Evolutionary conservation across 495 filamentous ascomycete genomes (phyloP).

Genomic region (Daldinia bambusicola): DNA sequence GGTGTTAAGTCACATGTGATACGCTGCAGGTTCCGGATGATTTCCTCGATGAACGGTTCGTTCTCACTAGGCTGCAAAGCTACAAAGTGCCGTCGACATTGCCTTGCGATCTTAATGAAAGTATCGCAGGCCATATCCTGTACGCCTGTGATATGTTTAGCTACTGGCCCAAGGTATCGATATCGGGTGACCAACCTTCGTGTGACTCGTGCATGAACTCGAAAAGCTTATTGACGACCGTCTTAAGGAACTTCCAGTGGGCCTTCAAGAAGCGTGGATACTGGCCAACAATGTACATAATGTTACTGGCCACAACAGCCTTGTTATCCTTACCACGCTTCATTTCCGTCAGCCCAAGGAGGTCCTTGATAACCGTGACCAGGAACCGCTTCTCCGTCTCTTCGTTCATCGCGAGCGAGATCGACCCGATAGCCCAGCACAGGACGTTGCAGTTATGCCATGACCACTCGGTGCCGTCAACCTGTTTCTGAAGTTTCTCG

Average conservation of each 20-base stretch:
- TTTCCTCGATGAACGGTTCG: conserved; percentile 98
- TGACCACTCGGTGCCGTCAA: conserved; percentile 96
- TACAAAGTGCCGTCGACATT: conserved; percentile 97
- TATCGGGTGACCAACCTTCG: conserved; percentile 71
- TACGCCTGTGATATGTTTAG: conserved; percentile 69
- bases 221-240: conserved; percentile 99
- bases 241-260: conserved; percentile 99
- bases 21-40: conserved; percentile 91
- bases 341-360: conserved; percentile 98
- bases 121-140: conserved; percentile 99
- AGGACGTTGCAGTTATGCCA: conserved; percentile 99
- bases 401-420: conserved; percentile 98
- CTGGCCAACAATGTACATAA: conserved; percentile 99
- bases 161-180: not conserved
- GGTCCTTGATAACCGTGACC: conserved; percentile 97
- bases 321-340: conserved; percentile 99
- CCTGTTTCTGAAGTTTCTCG: conserved; percentile 93
- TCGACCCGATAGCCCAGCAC: conserved; percentile 99
- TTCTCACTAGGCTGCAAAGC: conserved; percentile 92
- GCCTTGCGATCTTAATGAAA: conserved; percentile 99
- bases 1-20: conserved; percentile 95
- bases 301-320: conserved; percentile 98
- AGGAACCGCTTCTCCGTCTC: conserved; percentile 98
- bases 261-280: conserved; percentile 98
- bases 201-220: conserved; percentile 99